Base-by-base conservation (phyloP, 805 yeast genomes). In the Zygotorulaspora chibaensis region DNA sequence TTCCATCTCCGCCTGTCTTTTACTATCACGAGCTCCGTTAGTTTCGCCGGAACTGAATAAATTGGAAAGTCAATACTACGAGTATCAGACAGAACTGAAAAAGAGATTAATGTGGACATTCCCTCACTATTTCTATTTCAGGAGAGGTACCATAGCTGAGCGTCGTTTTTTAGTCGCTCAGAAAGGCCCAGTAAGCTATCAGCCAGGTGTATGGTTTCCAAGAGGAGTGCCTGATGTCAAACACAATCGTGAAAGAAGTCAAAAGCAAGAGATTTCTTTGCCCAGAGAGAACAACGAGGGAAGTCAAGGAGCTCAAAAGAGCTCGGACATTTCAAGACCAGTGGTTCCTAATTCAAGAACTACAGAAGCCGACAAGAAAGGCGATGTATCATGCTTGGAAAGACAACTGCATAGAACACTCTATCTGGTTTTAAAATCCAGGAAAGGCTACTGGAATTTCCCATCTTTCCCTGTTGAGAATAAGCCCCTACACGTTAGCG, bases 71-170 rank as follows among this genome's bases (percentile, higher is more conserved):
- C 80, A 81, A 42, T 93, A 83, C 66, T 87, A 84, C 63, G 72
- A 80, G 43, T 93, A 93, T 65, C 96, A 90, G 66, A 78, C 80
- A 42, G 95, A 87, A 64, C 74, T 93, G 45, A 90, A 89, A 73
- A 82, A 82, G 61, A 77, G 98, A 58, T 74, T 93, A 55, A 89
- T 90, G 96, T 89, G 96, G 96, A 89, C 98, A 0, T 93, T 93
- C 67, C 98, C 99, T 4, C 81, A 84, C 56, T 88, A 88, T 78
- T 90, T 81, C 63, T 93, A 90, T 70, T 93, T 83, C 71, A 87
- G 84, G 61, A 83, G 79, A 57, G 98, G 98, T 51, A 84, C 97
- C 1, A 72, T 93, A 51, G 80, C 96, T 2, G 96, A 88, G 63
- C 86, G 88, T 62, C 79, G 79, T 56, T 91, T 80, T 67, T 69